Evolutionary conservation across 2,329 filamentous ascomycete species (phyloP).

Genomic region (Sporothrix euskadiensis): DNA sequence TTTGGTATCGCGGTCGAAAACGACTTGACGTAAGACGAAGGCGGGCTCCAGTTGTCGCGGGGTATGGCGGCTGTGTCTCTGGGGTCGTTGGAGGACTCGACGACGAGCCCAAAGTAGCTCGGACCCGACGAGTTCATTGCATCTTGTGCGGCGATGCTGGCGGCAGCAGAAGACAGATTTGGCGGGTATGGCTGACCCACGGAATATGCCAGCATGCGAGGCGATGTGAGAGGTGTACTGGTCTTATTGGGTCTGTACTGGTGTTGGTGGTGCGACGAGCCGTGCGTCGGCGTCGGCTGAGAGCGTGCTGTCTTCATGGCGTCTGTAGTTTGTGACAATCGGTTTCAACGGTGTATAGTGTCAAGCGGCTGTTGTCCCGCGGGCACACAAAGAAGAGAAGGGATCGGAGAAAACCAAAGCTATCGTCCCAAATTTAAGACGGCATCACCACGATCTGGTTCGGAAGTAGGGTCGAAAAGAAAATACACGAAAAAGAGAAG

Average conservation of each 20-base stretch:
- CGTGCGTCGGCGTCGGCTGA: constrained; percentile 44
- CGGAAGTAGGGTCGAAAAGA: background rate
- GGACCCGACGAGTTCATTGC: constrained; percentile 61
- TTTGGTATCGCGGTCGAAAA: constrained; percentile 69
- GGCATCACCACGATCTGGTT: background rate
- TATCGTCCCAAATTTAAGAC: background rate
- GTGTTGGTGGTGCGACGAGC: constrained; percentile 43
- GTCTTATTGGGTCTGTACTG: constrained; percentile 46
- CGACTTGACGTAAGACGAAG: constrained; percentile 67
- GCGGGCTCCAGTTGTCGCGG: constrained; percentile 73
- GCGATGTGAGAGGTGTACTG: constrained; percentile 55
- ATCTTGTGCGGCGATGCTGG: constrained; percentile 39
- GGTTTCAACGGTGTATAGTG: background rate
- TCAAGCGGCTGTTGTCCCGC: background rate
- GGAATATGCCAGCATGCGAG: constrained; percentile 51
- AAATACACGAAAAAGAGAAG: background rate
- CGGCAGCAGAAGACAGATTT: constrained; percentile 55
- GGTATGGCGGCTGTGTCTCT: constrained; percentile 65
- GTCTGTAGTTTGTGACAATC: constrained; percentile 30
- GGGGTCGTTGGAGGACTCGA: constrained; percentile 61
- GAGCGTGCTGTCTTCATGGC: constrained; percentile 51
- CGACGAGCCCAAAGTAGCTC: constrained; percentile 81
- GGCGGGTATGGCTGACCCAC: constrained; percentile 58
- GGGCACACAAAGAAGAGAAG: background rate
- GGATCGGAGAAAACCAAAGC: background rate